phyloP scores from a whole-genome alignment of 2,329 filamentous ascomycete genomes.

The Tolypocladium endophyticum region DNA sequence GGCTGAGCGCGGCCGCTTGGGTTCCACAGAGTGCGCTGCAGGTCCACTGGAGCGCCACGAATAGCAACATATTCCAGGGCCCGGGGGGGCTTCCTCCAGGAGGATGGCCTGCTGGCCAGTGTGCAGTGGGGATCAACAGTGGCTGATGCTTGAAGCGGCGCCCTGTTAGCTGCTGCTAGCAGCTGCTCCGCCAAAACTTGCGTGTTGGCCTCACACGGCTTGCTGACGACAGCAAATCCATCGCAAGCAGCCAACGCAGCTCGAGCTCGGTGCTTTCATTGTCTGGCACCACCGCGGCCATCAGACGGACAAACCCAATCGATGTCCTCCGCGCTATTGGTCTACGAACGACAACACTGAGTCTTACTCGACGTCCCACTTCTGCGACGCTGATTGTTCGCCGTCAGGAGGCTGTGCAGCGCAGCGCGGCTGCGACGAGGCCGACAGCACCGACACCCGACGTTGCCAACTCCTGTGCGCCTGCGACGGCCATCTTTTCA shows the following conservation, averaged over 20 bases:
- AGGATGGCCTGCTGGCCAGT: not conserved
- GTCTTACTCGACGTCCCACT: not conserved
- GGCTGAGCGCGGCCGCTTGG: not conserved
- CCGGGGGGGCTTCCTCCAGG: not conserved
- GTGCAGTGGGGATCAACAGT: not conserved
- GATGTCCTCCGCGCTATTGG: not conserved
- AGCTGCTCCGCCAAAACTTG: not conserved
- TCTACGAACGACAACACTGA: not conserved
- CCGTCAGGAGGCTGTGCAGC: constrained; percentile 8
- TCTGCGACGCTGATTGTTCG: not conserved
- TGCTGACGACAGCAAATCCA: not conserved
- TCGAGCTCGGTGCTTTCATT: not conserved
- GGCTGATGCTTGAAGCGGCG: not conserved
- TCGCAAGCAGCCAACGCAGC: not conserved
- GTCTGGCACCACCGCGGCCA: not conserved
- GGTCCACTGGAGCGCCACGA: not conserved
- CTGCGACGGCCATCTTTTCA: not conserved
- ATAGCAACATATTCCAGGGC: not conserved
- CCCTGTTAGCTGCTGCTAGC: not conserved
- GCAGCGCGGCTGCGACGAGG: not conserved
- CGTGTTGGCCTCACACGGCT: not conserved
- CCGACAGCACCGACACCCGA: not conserved
- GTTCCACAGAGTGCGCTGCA: not conserved
- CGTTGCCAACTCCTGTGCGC: not conserved
- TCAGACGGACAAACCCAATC: not conserved